Percentiles rank a stretch among this genome's conserved stretches.
These are phyloP conservation scores for Chrysoporthe deuterocubensis DNA, from an alignment of 2,329 filamentous ascomycete genomes.

Conservation along the genomic window DNA sequence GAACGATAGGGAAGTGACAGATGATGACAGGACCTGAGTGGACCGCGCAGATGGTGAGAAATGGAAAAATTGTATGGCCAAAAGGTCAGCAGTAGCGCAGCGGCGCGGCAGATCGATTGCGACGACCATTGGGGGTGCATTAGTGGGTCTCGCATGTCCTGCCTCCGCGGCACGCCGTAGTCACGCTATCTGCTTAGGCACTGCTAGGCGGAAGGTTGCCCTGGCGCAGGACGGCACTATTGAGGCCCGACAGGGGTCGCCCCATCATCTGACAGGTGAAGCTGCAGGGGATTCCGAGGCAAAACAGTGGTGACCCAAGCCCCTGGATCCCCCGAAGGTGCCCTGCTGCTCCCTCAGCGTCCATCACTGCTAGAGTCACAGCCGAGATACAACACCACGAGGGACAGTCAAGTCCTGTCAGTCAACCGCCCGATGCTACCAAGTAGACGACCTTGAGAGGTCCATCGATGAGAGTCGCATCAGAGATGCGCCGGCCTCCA, in stretches of 20 bases:
- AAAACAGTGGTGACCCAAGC: slow-evolving; percentile 1
- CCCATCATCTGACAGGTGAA: slow-evolving; percentile 14
- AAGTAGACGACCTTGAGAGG: neutral
- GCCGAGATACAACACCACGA: neutral
- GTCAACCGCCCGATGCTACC: neutral
- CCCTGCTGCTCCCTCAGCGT: neutral
- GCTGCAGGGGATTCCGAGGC: slow-evolving; percentile 4
- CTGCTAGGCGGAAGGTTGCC: neutral
- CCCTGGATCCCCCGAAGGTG: neutral
- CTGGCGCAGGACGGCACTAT: neutral
- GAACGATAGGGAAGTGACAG: neutral
- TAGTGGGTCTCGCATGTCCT: neutral
- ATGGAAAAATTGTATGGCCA: neutral
- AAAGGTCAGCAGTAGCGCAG: slow-evolving; percentile 12
- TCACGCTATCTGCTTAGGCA: neutral
- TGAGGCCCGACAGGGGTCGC: neutral
- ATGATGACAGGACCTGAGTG: neutral
- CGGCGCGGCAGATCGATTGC: neutral
- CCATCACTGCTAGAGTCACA: neutral
- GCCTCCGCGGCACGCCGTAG: neutral
- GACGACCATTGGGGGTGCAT: neutral
- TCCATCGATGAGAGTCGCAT: neutral
- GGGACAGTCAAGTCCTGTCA: neutral
- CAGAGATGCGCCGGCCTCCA: slow-evolving; percentile 1
- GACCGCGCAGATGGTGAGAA: neutral